phyloP scores from a whole-genome alignment of 257 asterid genomes.

The Nicotiana benthamiana region DNA sequence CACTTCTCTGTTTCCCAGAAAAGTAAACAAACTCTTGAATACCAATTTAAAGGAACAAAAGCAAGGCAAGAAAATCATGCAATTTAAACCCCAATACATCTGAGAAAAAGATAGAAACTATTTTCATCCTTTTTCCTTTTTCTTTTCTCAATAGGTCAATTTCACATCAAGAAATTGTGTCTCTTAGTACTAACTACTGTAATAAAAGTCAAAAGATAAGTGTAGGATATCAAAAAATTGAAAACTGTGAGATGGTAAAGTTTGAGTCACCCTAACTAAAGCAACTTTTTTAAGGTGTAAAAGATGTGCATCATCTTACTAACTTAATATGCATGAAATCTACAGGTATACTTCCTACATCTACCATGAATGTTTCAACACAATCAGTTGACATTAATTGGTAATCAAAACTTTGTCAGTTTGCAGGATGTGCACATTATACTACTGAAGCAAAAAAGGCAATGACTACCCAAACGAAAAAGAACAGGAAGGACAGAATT shows the following conservation, averaged over 20 bases:
- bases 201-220: background rate
- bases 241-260: background rate
- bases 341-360: background rate
- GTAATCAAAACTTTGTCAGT: background rate
- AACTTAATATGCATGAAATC: background rate
- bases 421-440: background rate
- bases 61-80: background rate
- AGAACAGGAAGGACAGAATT: background rate
- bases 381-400: background rate
- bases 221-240: background rate
- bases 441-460: background rate
- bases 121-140: background rate
- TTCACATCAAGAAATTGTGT: background rate
- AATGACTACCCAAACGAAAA: background rate
- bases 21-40: slow-evolving; percentile 1
- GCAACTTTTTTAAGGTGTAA: background rate
- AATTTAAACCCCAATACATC: background rate
- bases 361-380: background rate
- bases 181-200: background rate
- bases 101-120: background rate
- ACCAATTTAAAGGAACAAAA: background rate
- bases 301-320: background rate
- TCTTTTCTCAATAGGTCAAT: background rate
- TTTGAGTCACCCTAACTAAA: background rate
- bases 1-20: slow-evolving; percentile 51